A percentile compares a stretch with the other conserved stretches of the same genome.
Evolutionary conservation across 2,329 filamentous ascomycete genomes (phyloP).

Genomic region (Dryadomyces quercivorus): DNA sequence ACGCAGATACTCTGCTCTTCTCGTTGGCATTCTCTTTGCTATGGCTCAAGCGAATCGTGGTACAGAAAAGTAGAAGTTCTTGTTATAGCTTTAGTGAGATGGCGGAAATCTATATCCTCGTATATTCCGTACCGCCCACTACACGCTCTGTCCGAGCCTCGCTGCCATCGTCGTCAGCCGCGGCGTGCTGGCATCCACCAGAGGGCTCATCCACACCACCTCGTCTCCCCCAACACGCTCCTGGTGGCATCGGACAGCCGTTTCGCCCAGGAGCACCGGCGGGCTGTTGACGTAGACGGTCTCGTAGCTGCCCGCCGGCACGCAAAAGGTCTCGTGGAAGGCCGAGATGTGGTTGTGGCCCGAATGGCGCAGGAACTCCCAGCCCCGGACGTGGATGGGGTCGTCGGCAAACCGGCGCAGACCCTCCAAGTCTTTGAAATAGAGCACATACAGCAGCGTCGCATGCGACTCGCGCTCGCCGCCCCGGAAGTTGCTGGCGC

Average conservation of each 20-base stretch:
- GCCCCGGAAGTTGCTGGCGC: slow-evolving; percentile 26
- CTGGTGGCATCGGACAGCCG: not conserved
- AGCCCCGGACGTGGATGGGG: slow-evolving; percentile 6
- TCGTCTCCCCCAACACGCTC: not conserved
- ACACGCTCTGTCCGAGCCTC: not conserved
- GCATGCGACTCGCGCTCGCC: slow-evolving; percentile 9
- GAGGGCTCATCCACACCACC: slow-evolving; percentile 4
- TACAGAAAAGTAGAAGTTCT: too few relatives aligned
- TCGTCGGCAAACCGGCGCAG: slow-evolving; percentile 11
- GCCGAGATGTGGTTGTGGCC: slow-evolving; percentile 7
- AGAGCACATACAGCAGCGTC: slow-evolving; percentile 12
- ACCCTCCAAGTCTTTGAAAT: slow-evolving; percentile 11
- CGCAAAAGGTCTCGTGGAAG: slow-evolving; percentile 14
- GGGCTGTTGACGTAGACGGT: slow-evolving; percentile 12
- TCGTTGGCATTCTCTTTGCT: too few relatives aligned
- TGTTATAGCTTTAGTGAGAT: too few relatives aligned
- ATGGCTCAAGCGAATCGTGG: too few relatives aligned
- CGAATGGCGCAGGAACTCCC: slow-evolving; percentile 5
- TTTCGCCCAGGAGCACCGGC: slow-evolving; percentile 8
- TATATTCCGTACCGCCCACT: too few relatives aligned
- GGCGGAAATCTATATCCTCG: not conserved
- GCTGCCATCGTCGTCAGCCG: slow-evolving; percentile 8
- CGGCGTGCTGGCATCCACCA: slow-evolving; percentile 9
- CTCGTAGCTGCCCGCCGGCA: slow-evolving; percentile 10
- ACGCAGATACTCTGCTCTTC: too few relatives aligned